Percentiles rank a stretch among this genome's conserved stretches.
phyloP scores from a whole-genome alignment of 495 filamentous ascomycete genomes.

The Geoglossum glabrum region DNA sequence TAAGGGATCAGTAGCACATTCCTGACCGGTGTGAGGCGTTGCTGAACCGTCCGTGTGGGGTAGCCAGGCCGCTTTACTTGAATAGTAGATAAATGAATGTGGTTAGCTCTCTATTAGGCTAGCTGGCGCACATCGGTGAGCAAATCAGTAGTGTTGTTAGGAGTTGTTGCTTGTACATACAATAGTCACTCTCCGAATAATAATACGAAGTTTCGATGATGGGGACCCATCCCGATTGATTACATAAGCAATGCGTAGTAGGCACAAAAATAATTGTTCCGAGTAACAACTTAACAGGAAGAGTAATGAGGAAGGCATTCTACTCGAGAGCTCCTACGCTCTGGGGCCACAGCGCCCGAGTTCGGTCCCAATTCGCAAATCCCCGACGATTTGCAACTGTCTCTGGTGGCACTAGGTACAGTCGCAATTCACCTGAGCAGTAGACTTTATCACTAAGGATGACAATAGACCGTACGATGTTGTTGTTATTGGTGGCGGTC shows the following conservation, averaged over 20 bases:
- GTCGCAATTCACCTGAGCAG: background rate
- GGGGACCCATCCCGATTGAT: too few species aligned
- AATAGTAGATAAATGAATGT: background rate
- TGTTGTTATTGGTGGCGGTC: conserved; percentile 84
- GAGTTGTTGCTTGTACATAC: too few species aligned
- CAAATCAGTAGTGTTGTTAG: too few species aligned
- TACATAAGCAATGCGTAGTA: background rate
- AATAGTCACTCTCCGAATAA: too few species aligned
- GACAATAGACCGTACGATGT: conserved; percentile 60
- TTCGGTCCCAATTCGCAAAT: background rate
- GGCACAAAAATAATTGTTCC: too few species aligned
- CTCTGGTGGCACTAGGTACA: conserved; percentile 21
- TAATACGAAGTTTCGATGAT: too few species aligned
- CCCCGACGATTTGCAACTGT: conserved; percentile 27
- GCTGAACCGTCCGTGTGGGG: too few species aligned
- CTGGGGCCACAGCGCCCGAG: background rate
- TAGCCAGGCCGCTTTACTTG: background rate
- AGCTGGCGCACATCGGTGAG: background rate
- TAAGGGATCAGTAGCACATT: background rate
- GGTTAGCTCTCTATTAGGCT: background rate
- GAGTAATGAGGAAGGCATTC: background rate
- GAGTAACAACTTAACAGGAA: background rate
- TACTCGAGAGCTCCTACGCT: background rate
- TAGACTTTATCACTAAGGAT: background rate
- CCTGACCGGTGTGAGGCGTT: background rate